Evolutionary conservation across 805 yeast genomes (phyloP).

Genomic region (Saturnispora dispora): DNA sequence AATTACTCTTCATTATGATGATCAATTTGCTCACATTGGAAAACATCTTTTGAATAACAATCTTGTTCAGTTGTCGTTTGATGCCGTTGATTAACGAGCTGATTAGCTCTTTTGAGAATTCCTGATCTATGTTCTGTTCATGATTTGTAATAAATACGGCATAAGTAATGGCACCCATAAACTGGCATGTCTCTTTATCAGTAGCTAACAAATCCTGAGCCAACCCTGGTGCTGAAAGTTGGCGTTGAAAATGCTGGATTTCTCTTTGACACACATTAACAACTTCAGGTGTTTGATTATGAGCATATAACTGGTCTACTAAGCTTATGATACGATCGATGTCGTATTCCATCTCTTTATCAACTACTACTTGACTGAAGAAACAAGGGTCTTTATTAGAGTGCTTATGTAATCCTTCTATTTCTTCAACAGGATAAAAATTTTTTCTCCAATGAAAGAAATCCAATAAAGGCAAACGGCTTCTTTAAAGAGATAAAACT

Average conservation of each 20-base stretch:
- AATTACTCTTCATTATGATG: not conserved
- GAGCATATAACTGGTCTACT: conserved; percentile 36
- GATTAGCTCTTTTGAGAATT: not conserved
- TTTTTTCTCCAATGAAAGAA: not conserved
- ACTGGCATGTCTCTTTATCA: conserved; percentile 43
- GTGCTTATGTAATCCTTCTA: not conserved
- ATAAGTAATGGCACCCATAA: conserved; percentile 76
- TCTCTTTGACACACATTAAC: conserved; percentile 40
- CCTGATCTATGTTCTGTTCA: not conserved
- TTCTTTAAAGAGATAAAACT: not conserved
- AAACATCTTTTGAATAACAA: conserved; percentile 11
- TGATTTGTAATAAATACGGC: conserved; percentile 35
- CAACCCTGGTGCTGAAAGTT: conserved; percentile 44
- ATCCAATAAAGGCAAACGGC: not conserved
- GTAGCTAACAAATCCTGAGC: conserved; percentile 44
- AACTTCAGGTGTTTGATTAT: conserved; percentile 30
- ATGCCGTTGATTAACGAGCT: conserved; percentile 8
- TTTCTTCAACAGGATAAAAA: not conserved
- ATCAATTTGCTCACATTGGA: conserved; percentile 10
- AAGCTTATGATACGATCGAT: conserved; percentile 11
- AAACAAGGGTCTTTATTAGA: not conserved
- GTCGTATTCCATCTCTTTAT: not conserved
- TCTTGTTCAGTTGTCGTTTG: not conserved
- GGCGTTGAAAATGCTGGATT: conserved; percentile 52
- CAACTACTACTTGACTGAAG: not conserved